Conservation (phyloP, 208 protist genomes). For the Perkinsela sp. region DNA sequence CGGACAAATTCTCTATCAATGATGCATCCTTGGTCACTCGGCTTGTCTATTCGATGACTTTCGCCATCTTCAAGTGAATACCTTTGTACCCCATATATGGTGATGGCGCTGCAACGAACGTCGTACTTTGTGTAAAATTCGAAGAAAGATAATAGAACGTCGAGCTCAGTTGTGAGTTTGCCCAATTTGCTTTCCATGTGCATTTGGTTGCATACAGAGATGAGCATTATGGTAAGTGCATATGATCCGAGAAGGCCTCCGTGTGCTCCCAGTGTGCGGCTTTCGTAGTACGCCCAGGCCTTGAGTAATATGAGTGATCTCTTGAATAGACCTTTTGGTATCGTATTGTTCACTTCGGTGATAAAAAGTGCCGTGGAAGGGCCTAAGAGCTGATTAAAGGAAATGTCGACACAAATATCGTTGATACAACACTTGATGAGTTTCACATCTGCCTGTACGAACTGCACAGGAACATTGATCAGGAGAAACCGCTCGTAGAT, state of each 20-base stretch:
- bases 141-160: slow-evolving; percentile 5
- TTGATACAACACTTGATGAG: slow-evolving; percentile 31
- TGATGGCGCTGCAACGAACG: slow-evolving; percentile 1
- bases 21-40: slow-evolving; percentile 17
- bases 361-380: slow-evolving; percentile 59
- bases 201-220: slow-evolving; percentile 50
- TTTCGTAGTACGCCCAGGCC: slow-evolving; percentile 62
- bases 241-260: slow-evolving; percentile 61
- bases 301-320: slow-evolving; percentile 56
- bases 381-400: slow-evolving; percentile 51
- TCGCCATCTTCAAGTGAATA: background rate
- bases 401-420: slow-evolving; percentile 48
- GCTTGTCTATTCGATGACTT: no score
- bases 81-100: slow-evolving; percentile 1
- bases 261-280: slow-evolving; percentile 50
- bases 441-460: slow-evolving; percentile 24
- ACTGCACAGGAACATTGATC: slow-evolving; percentile 3
- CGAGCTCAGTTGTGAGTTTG: background rate
- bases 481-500: slow-evolving; percentile 2
- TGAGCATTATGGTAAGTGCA: slow-evolving; percentile 56
- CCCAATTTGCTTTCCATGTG: slow-evolving; percentile 3
- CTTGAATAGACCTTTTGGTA: slow-evolving; percentile 56
- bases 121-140: slow-evolving; percentile 6
- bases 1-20: slow-evolving; percentile 36
- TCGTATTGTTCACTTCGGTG: slow-evolving; percentile 37